Evolutionary conservation across 805 yeast species (phyloP).

Genomic region (Myxozyma melibiosi): DNA sequence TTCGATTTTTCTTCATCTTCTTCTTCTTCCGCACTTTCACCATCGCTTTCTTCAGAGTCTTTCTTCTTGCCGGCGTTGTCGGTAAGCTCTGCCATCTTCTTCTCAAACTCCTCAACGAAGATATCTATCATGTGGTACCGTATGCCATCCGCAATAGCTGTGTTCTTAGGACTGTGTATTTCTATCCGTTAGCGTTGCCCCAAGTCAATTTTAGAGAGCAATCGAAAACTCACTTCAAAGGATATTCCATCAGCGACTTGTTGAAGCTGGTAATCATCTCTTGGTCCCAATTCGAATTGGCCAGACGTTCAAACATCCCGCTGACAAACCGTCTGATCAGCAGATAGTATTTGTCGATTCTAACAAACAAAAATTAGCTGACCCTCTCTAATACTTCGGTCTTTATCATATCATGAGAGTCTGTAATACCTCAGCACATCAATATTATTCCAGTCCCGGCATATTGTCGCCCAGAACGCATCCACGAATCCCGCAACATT

Average conservation of each 20-base stretch:
- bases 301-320: slow-evolving; percentile 62
- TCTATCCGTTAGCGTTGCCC: too few species aligned
- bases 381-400: neutral
- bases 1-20: slow-evolving; percentile 38
- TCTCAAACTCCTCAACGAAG: slow-evolving; percentile 79
- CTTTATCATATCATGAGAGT: too few species aligned
- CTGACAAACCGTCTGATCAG: slow-evolving; percentile 75
- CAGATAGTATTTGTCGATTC: slow-evolving; percentile 84
- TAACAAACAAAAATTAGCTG: slow-evolving; percentile 38
- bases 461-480: slow-evolving; percentile 80
- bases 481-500: slow-evolving; percentile 57
- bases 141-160: slow-evolving; percentile 67
- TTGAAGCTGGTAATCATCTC: slow-evolving; percentile 52
- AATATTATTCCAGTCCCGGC: slow-evolving; percentile 78
- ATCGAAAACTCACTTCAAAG: slow-evolving; percentile 43
- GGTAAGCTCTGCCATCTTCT: slow-evolving; percentile 54
- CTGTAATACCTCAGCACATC: slow-evolving; percentile 24
- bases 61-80: slow-evolving; percentile 33
- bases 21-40: slow-evolving; percentile 35
- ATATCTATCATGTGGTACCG: slow-evolving; percentile 86
- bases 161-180: slow-evolving; percentile 19
- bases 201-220: too few species aligned
- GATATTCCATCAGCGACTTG: slow-evolving; percentile 44
- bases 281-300: slow-evolving; percentile 57
- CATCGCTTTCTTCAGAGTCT: slow-evolving; percentile 33